Percentiles rank a stretch among this genome's conserved stretches.
Evolutionary conservation across 1,139 yeast genomes (phyloP).

Genomic region (Arxiozyma telluris): DNA sequence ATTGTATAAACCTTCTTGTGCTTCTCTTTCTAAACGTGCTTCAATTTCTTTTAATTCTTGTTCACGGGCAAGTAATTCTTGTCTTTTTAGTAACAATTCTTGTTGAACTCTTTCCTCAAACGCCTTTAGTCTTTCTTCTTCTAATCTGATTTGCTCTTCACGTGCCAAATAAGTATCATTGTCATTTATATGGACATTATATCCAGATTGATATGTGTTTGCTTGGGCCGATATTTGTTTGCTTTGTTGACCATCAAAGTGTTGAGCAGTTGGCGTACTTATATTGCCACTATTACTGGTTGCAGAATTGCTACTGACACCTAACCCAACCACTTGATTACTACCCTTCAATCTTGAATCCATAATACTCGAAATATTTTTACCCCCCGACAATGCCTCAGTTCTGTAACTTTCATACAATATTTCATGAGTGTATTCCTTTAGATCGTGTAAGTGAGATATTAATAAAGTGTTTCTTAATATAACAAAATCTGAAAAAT

Average conservation of each 20-base stretch:
- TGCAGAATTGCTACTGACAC: neutral
- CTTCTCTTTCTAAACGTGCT: constrained; percentile 55
- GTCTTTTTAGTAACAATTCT: constrained; percentile 75
- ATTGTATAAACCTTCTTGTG: constrained; percentile 11
- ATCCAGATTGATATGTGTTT: neutral
- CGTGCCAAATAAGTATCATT: constrained; percentile 48
- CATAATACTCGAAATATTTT: constrained; percentile 1
- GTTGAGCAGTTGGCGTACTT: neutral
- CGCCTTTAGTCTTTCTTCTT: constrained; percentile 69
- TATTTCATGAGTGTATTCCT: constrained; percentile 87
- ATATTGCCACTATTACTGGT: neutral
- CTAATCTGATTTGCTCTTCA: constrained; percentile 73
- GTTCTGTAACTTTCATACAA: constrained; percentile 91
- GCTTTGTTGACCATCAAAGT: constrained; percentile 4
- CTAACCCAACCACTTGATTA: constrained; percentile 1
- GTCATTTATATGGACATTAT: constrained; percentile 9
- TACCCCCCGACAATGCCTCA: constrained; percentile 60
- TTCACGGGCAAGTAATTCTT: constrained; percentile 80
- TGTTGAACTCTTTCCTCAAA: constrained; percentile 84
- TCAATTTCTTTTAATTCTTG: constrained; percentile 79
- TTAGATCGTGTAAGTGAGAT: constrained; percentile 87
- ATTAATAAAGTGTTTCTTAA: constrained; percentile 77
- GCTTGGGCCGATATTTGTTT: neutral
- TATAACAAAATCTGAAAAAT: constrained; percentile 73
- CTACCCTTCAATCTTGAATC: constrained; percentile 2